Conservation (phyloP, 805 yeast genomes). For the Candida koratica region DNA sequence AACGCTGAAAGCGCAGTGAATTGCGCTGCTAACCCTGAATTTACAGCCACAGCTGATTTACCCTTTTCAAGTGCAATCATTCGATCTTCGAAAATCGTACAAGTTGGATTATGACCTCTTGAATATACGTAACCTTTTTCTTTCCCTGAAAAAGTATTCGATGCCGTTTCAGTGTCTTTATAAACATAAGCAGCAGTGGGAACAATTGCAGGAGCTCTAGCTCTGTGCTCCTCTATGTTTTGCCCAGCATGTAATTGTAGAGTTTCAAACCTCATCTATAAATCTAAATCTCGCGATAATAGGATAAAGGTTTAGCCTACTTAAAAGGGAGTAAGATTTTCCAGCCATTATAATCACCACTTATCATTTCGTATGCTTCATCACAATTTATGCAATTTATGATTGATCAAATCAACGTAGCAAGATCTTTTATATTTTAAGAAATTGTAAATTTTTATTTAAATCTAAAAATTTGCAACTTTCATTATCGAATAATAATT, state of each 20-base stretch:
- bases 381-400: no score
- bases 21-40: slow-evolving; percentile 96
- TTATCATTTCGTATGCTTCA: no score
- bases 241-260: slow-evolving; percentile 95
- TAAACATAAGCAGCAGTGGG: slow-evolving; percentile 88
- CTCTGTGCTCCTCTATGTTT: slow-evolving; percentile 57
- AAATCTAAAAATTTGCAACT: no score
- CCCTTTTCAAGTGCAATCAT: slow-evolving; percentile 91
- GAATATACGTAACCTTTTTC: slow-evolving; percentile 84
- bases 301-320: no score
- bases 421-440: no score
- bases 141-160: slow-evolving; percentile 79
- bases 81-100: slow-evolving; percentile 85
- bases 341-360: no score
- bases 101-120: slow-evolving; percentile 89
- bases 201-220: slow-evolving; percentile 91
- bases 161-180: slow-evolving; percentile 84
- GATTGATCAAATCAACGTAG: no score
- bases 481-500: no score
- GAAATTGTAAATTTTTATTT: no score
- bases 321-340: no score
- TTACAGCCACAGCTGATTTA: slow-evolving; percentile 79
- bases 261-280: slow-evolving; percentile 62
- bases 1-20: slow-evolving; percentile 75
- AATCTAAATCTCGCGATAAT: no score